Conservation (phyloP, 2,329 filamentous ascomycete genomes). For the Lasiodiplodia theobromae region DNA sequence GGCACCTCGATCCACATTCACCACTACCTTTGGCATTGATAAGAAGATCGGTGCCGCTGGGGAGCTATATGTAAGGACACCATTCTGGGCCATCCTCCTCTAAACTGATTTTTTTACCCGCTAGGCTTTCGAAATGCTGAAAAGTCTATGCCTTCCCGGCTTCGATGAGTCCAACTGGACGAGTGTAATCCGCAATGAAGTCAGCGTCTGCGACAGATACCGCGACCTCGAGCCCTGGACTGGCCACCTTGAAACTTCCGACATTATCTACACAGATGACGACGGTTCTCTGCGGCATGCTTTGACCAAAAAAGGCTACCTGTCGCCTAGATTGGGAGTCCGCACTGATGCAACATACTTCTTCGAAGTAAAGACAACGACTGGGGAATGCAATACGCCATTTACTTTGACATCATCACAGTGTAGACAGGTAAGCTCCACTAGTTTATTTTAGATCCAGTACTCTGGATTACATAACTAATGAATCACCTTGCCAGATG, state of each 20-base stretch:
- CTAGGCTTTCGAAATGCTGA: constrained; percentile 55
- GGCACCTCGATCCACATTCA: not conserved
- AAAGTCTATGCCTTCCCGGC: constrained; percentile 39
- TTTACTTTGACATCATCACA: too few relatives aligned
- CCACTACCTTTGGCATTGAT: not conserved
- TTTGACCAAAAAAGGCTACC: too few relatives aligned
- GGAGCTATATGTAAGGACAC: constrained; percentile 4
- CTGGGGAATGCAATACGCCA: too few relatives aligned
- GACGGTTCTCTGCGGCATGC: too few relatives aligned
- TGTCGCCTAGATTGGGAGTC: too few relatives aligned
- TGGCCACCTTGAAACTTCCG: constrained; percentile 55
- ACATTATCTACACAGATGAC: constrained; percentile 57
- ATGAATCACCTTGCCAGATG: too few relatives aligned
- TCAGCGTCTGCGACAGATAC: constrained; percentile 52
- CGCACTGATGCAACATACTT: too few relatives aligned
- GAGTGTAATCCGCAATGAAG: constrained; percentile 56
- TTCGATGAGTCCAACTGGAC: constrained; percentile 56
- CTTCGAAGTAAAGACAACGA: constrained; percentile 62
- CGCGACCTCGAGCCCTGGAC: constrained; percentile 49
- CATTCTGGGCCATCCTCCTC: too few relatives aligned
- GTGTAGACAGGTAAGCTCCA: too few relatives aligned
- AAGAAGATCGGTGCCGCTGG: not conserved
- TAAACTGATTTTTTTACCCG: too few relatives aligned
- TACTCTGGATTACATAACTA: too few relatives aligned
- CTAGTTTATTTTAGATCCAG: too few relatives aligned